Percentiles rank a stretch among this genome's conserved stretches.
These are phyloP conservation scores for Neonectria magnoliae DNA, from an alignment of 2,329 filamentous ascomycete genomes.

Conservation along the genomic window DNA sequence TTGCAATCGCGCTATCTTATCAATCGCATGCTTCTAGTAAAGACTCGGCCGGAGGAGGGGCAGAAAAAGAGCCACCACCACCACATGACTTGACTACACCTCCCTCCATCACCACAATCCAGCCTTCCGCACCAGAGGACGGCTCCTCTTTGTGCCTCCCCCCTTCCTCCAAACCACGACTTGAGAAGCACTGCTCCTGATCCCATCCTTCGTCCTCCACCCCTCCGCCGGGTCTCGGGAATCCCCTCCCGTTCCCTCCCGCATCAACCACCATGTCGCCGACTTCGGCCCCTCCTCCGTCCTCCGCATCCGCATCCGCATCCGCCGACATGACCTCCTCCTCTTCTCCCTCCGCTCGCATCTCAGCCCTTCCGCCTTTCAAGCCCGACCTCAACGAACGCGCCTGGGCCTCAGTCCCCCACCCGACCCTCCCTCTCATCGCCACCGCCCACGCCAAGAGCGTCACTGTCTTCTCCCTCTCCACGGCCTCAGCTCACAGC, in stretches of 20 bases:
- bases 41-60: constrained; percentile 24
- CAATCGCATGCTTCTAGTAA: constrained; percentile 17
- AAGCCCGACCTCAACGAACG: constrained; percentile 72
- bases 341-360: constrained; percentile 30
- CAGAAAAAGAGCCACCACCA: constrained; percentile 19
- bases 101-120: background rate
- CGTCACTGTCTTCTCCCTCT: constrained; percentile 89
- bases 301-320: constrained; percentile 16
- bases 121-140: background rate
- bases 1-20: constrained; percentile 38
- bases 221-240: constrained; percentile 2
- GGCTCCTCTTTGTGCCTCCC: background rate
- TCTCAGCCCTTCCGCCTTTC: constrained; percentile 61
- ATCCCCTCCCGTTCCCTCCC: background rate
- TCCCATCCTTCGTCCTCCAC: background rate
- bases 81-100: constrained; percentile 7
- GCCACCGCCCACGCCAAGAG: constrained; percentile 90
- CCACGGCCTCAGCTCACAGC: constrained; percentile 81
- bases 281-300: constrained; percentile 35
- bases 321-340: background rate
- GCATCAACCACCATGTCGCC: constrained; percentile 35
- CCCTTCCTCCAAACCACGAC: background rate
- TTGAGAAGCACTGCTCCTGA: background rate
- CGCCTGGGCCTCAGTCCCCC: constrained; percentile 86
- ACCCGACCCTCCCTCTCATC: constrained; percentile 86